These are phyloP conservation scores for Pestalotiopsis sp. DNA, from an alignment of 2,329 filamentous ascomycete species.

Conservation along the genomic window DNA sequence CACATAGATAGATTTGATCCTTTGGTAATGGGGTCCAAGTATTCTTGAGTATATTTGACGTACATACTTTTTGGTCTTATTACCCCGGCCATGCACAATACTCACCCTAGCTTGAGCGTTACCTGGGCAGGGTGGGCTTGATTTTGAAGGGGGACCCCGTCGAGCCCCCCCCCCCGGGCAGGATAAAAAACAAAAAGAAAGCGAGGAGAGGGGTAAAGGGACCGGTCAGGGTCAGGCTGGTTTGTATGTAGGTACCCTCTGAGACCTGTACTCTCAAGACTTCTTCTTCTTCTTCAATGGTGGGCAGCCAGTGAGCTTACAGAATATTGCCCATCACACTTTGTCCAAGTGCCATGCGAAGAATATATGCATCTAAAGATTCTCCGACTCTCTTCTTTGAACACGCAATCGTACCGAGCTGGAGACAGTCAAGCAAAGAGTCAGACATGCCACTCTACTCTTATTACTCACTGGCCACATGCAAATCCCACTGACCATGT, in stretches of 20 bases:
- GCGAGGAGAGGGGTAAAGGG: not conserved
- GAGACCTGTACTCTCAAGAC: not conserved
- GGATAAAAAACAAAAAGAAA: not conserved
- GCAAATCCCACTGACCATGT: not conserved
- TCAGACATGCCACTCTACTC: not conserved
- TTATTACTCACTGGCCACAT: not conserved
- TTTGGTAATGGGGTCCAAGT: not conserved
- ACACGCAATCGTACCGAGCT: too few relatives aligned
- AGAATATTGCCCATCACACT: too few relatives aligned
- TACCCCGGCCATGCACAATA: too few relatives aligned
- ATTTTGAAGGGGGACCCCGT: not conserved
- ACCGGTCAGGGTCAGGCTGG: not conserved
- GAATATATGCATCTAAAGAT: too few relatives aligned
- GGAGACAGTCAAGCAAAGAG: too few relatives aligned
- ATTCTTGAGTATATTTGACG: too few relatives aligned
- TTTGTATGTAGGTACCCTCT: not conserved
- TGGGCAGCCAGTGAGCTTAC: not conserved
- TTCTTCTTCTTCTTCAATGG: not conserved
- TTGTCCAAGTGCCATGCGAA: too few relatives aligned
- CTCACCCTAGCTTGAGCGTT: too few relatives aligned
- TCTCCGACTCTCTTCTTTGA: too few relatives aligned
- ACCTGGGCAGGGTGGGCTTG: not conserved
- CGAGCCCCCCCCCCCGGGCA: not conserved
- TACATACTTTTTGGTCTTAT: too few relatives aligned
- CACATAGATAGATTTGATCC: not conserved